These are phyloP conservation scores for Brassica juncea DNA, from an alignment of 345 rosid genomes.

Conservation along the genomic window DNA sequence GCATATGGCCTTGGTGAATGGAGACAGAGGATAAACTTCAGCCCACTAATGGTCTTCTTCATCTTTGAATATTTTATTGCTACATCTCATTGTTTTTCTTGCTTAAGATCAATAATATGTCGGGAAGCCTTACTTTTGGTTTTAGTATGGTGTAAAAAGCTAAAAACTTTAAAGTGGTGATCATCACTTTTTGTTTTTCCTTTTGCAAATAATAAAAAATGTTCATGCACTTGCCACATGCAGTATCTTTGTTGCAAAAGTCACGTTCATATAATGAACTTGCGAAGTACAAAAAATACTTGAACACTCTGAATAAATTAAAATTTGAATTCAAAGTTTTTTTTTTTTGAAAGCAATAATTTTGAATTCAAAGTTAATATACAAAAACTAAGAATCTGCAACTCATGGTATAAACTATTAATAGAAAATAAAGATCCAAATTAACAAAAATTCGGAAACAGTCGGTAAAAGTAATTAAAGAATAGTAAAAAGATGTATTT, in stretches of 20 bases:
- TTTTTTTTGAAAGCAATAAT: no score
- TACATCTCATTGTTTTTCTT: neutral
- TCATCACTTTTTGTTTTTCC: neutral
- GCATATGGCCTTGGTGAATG: slow-evolving; percentile 1
- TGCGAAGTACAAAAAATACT: no score
- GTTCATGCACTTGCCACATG: neutral
- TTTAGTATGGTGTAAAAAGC: neutral
- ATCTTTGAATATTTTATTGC: neutral
- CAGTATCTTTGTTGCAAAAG: slow-evolving; percentile 4
- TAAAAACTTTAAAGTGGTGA: neutral
- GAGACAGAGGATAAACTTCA: neutral
- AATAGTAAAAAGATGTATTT: no score
- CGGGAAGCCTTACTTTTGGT: neutral
- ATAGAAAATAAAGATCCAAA: neutral
- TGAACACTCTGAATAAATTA: neutral
- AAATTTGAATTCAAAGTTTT: neutral
- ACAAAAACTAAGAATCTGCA: neutral
- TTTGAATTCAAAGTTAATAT: neutral
- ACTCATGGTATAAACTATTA: neutral
- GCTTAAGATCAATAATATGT: neutral
- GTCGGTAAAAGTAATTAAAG: no score
- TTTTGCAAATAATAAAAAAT: neutral
- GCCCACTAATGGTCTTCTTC: slow-evolving; percentile 5
- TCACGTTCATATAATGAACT: slow-evolving; percentile 6
- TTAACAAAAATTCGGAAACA: no score